Base-by-base conservation (phyloP, 352 stramenopile genomes). In the Peronosclerospora sorghi region DNA sequence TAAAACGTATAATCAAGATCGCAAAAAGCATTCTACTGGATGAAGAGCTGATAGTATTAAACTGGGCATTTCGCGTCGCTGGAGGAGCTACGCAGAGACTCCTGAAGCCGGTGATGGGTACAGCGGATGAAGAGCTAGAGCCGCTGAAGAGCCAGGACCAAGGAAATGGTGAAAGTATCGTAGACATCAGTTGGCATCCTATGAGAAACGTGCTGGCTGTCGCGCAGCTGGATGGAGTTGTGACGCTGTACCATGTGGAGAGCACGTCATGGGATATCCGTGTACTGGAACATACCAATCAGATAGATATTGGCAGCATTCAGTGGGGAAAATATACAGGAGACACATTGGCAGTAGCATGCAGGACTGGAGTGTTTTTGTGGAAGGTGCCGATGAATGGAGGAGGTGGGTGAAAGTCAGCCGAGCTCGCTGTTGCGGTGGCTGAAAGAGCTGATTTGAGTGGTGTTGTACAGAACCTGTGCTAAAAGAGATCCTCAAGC, bases 261-360 rank as follows among this genome's bases (percentile, higher is more conserved):
- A 73, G 39, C 1, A 56, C 72, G n/a, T 40, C 48, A 7, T 89
- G 77, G 77, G 72, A 87, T 28, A 30, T 48, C 10, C 63, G 70
- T 14, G 68, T 83, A 42, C 52, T 89, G 36, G 69, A 82, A 32
- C 77, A 89, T 29, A 49, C 59, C 12, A 48, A 51, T 21, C 77
- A 89, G 48, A 45, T 56, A 36, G 59, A 73, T 23, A 68, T 87
- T 39, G 68, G 62, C 37, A 68, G 59, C 38, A 42, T 87, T 30
- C 50, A 69, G 48, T 89, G 77, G 77, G 69, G 72, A n/a, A 63
- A 54, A 1, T 79, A 65, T 42, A 77, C 76, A 1, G 67, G 73
- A 13, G 65, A 77, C 13, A 49, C 73, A 12, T 20, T 89, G 8
- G 77, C 77, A 0, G 77, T 89, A 13, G 70, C 77, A 1, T 80